Conservation (phyloP, 257 asterid genomes). For the Agastache rugosa region DNA sequence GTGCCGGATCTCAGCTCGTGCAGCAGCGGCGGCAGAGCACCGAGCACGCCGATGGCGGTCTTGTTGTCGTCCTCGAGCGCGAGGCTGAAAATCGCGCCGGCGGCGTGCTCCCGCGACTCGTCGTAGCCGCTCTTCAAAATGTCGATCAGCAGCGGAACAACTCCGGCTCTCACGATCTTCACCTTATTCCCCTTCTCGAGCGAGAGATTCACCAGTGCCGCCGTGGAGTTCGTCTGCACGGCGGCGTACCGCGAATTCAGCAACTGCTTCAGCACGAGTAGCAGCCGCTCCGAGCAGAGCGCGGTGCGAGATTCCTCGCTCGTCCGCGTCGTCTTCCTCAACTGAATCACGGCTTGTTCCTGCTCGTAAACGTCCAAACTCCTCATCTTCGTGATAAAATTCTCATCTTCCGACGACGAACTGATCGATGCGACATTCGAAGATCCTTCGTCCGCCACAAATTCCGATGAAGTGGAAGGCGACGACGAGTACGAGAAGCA, state of each 20-base stretch:
- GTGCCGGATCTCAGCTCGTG: slow-evolving; percentile 78
- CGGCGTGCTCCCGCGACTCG: slow-evolving; percentile 89
- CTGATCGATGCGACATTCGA: slow-evolving; percentile 28
- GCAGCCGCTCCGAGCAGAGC: slow-evolving; percentile 71
- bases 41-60: slow-evolving; percentile 84
- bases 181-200: slow-evolving; percentile 70
- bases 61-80: slow-evolving; percentile 77
- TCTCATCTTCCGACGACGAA: slow-evolving; percentile 54
- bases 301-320: slow-evolving; percentile 63
- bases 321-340: slow-evolving; percentile 67
- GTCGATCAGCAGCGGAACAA: slow-evolving; percentile 69
- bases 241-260: slow-evolving; percentile 67
- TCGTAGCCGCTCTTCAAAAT: slow-evolving; percentile 69
- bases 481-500: slow-evolving; percentile 77
- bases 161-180: slow-evolving; percentile 80
- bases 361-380: slow-evolving; percentile 74
- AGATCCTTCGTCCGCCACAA: slow-evolving; percentile 47
- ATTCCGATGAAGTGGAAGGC: slow-evolving; percentile 75
- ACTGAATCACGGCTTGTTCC: slow-evolving; percentile 71
- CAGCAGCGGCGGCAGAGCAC: slow-evolving; percentile 80
- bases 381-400: slow-evolving; percentile 41
- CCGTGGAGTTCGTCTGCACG: slow-evolving; percentile 76
- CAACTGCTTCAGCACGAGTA: slow-evolving; percentile 62
- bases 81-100: slow-evolving; percentile 89
- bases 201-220: slow-evolving; percentile 88